A percentile compares a stretch with the other conserved stretches of the same genome.
phyloP scores from a whole-genome alignment of 2,329 filamentous ascomycete genomes.

The Pestalotiopsis sp. region DNA sequence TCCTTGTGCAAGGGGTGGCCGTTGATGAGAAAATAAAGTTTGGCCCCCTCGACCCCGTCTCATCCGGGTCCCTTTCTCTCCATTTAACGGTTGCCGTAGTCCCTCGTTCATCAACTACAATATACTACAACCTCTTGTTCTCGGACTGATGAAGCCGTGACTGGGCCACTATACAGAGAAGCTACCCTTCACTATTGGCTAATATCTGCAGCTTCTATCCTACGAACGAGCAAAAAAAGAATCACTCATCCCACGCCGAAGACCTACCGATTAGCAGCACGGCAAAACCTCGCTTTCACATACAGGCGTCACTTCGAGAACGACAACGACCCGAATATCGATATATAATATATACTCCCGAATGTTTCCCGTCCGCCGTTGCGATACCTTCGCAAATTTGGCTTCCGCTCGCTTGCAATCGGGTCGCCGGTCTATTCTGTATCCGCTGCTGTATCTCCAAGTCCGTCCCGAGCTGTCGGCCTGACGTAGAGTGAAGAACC shows the following conservation, averaged over 20 bases:
- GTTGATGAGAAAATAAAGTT: too few species aligned
- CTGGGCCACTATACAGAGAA: too few species aligned
- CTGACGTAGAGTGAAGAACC: not conserved
- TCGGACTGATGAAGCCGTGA: too few species aligned
- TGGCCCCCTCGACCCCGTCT: too few species aligned
- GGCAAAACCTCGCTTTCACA: not conserved
- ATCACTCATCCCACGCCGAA: not conserved
- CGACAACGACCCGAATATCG: not conserved
- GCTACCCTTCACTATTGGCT: too few species aligned
- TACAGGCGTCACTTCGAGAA: not conserved
- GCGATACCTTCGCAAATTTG: not conserved
- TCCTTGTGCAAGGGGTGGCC: too few species aligned
- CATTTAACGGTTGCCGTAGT: too few species aligned
- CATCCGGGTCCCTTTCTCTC: too few species aligned
- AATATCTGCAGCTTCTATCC: too few species aligned
- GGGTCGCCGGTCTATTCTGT: not conserved
- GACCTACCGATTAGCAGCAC: not conserved
- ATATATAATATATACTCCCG: not conserved
- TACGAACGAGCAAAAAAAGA: too few species aligned
- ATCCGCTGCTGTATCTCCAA: not conserved
- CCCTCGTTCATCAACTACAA: too few species aligned
- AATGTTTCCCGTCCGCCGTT: not conserved
- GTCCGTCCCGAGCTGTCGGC: not conserved
- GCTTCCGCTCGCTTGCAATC: not conserved
- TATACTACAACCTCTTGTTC: too few species aligned